phyloP scores from a whole-genome alignment of 371 early-diverging fungal genomes.

The Syncephalastrum sp. region DNA sequence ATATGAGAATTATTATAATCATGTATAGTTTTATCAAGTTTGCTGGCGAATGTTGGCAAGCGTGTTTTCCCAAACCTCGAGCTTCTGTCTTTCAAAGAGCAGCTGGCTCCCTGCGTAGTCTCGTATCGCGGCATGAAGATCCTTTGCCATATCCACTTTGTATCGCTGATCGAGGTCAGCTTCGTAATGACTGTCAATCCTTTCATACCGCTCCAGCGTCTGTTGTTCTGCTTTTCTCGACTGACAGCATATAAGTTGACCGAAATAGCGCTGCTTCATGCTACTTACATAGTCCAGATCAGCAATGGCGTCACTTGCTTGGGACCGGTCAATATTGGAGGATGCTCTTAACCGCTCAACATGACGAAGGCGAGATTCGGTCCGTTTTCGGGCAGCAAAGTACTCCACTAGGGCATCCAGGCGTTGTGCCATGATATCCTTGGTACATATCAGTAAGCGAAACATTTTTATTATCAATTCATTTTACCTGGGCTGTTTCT shows the following conservation, averaged over 20 bases:
- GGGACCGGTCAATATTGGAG: slow-evolving; percentile 31
- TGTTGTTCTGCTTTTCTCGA: slow-evolving; percentile 29
- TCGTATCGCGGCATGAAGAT: slow-evolving; percentile 25
- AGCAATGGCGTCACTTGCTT: slow-evolving; percentile 39
- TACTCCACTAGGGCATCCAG: slow-evolving; percentile 29
- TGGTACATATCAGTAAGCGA: neutral
- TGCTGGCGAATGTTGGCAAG: too few relatives aligned
- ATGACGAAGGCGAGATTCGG: slow-evolving; percentile 32
- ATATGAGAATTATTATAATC: too few relatives aligned
- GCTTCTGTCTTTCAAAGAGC: slow-evolving; percentile 36
- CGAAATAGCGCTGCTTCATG: neutral
- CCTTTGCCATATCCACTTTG: slow-evolving; percentile 22
- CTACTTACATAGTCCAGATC: slow-evolving; percentile 32
- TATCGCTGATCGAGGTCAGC: slow-evolving; percentile 33
- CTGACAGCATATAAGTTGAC: slow-evolving; percentile 5
- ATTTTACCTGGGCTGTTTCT: slow-evolving; percentile 28
- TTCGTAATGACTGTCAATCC: slow-evolving; percentile 30
- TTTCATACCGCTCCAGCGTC: slow-evolving; percentile 24
- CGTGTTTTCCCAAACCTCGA: slow-evolving; percentile 23
- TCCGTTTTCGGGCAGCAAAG: slow-evolving; percentile 27
- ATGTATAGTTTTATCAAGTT: too few relatives aligned
- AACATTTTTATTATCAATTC: too few relatives aligned
- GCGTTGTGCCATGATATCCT: slow-evolving; percentile 34
- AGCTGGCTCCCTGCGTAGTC: slow-evolving; percentile 42
- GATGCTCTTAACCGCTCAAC: slow-evolving; percentile 46